A percentile compares a stretch with the other conserved stretches of the same genome.
Evolutionary conservation across 257 asterid species (phyloP).

Genomic region (Ilex asprella): DNA sequence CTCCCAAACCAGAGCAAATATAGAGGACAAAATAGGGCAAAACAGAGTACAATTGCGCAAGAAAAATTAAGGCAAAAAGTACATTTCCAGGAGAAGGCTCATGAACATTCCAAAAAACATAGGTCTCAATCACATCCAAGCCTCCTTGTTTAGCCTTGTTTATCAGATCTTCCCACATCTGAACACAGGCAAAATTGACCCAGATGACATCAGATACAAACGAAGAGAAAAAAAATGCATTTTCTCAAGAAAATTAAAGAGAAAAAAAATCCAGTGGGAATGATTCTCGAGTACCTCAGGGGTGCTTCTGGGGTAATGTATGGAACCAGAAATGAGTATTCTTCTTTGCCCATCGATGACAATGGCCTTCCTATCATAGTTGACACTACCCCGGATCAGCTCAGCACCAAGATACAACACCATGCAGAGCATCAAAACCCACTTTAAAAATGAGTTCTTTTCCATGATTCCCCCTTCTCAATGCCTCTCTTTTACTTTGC

Average conservation of each 20-base stretch:
- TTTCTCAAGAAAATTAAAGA: not conserved
- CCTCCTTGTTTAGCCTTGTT: constrained; percentile 90
- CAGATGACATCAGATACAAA: constrained; percentile 4
- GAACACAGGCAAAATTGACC: constrained; percentile 8
- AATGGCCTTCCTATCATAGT: not conserved
- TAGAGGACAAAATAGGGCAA: not conserved
- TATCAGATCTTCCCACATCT: constrained; percentile 94
- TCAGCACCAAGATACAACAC: not conserved
- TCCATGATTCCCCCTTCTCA: not conserved
- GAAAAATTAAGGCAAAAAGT: constrained; percentile 15
- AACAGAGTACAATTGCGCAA: constrained; percentile 1
- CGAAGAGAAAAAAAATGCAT: not conserved
- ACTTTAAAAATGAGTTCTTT: not conserved
- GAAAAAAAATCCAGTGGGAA: too few species aligned
- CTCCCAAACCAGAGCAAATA: not conserved
- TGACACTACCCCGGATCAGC: not conserved
- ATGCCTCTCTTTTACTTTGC: too few species aligned
- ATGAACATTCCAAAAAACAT: constrained; percentile 87
- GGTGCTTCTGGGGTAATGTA: not conserved
- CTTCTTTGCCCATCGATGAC: not conserved
- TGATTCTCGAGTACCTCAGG: too few species aligned
- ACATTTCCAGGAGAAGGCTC: constrained; percentile 82
- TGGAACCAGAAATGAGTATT: not conserved
- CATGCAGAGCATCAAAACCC: not conserved
- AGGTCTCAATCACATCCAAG: constrained; percentile 76